These are phyloP conservation scores for Tolypocladium ophioglossoides DNA, from an alignment of 2,329 filamentous ascomycete genomes.

Conservation along the genomic window DNA sequence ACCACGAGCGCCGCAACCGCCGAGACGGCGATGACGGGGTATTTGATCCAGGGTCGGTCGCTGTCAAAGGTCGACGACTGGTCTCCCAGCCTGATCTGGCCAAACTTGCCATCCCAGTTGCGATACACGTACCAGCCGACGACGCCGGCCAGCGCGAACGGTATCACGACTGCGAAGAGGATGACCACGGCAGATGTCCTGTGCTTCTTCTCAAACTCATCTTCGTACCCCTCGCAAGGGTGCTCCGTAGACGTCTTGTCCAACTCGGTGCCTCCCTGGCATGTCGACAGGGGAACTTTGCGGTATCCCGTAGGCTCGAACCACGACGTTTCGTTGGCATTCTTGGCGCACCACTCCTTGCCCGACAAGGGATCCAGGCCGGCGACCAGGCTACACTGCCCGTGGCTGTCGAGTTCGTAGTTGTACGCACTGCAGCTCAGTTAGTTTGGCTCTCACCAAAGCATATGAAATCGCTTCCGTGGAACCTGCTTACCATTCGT, in stretches of 20 bases:
- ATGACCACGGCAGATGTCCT: slow-evolving; percentile 61
- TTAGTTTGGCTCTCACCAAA: neutral
- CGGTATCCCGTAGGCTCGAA: slow-evolving; percentile 83
- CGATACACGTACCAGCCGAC: slow-evolving; percentile 78
- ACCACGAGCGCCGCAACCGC: slow-evolving; percentile 49
- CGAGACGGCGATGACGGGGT: slow-evolving; percentile 66
- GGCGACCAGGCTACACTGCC: slow-evolving; percentile 64
- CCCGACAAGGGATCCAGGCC: slow-evolving; percentile 54
- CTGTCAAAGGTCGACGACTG: slow-evolving; percentile 44
- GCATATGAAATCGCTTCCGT: neutral
- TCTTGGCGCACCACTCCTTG: slow-evolving; percentile 38
- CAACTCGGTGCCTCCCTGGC: slow-evolving; percentile 61
- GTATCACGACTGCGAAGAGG: slow-evolving; percentile 76
- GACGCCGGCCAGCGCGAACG: slow-evolving; percentile 58
- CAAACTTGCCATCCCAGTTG: slow-evolving; percentile 84
- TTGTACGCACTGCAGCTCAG: slow-evolving; percentile 67
- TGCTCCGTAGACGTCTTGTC: slow-evolving; percentile 50
- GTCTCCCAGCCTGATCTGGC: slow-evolving; percentile 83
- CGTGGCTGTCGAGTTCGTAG: slow-evolving; percentile 68
- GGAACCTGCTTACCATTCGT: slow-evolving; percentile 65
- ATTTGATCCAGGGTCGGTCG: slow-evolving; percentile 68
- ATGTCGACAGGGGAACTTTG: slow-evolving; percentile 81
- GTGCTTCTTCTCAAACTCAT: slow-evolving; percentile 66
- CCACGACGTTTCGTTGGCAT: slow-evolving; percentile 66
- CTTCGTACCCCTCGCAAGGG: slow-evolving; percentile 67